Evolutionary conservation across 148 eudicot genomes (phyloP).

Genomic region (Amaranthus palmeri): DNA sequence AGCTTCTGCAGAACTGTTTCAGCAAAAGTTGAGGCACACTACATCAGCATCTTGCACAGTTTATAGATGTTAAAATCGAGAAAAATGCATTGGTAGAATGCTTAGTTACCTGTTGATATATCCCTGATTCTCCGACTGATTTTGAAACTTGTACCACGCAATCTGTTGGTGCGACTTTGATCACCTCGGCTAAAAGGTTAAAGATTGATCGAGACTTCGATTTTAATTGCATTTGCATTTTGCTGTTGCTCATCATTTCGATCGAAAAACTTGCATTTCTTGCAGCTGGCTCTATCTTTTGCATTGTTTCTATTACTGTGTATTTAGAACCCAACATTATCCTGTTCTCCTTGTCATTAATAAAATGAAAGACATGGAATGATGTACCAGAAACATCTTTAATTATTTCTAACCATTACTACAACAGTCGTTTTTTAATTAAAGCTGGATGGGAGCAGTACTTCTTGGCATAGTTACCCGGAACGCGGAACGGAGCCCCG

Average conservation of each 20-base stretch:
- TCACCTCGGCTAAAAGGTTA: conserved; percentile 49
- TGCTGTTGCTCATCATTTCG: conserved; percentile 43
- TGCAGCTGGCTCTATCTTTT: conserved; percentile 57
- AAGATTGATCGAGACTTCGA: conserved; percentile 39
- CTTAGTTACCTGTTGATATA: conserved; percentile 39
- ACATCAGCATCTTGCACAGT: conserved; percentile 6
- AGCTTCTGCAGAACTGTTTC: conserved; percentile 51
- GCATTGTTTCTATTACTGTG: conserved; percentile 36
- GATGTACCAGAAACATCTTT: too few relatives aligned
- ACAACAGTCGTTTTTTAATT: too few relatives aligned
- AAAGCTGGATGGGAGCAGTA: too few relatives aligned
- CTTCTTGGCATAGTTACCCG: too few relatives aligned
- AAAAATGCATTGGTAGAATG: neutral
- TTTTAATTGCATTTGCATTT: conserved; percentile 35
- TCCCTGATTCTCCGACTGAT: conserved; percentile 32
- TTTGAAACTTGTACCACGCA: conserved; percentile 51
- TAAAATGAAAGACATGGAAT: too few relatives aligned
- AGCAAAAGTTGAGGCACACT: neutral
- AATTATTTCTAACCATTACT: too few relatives aligned
- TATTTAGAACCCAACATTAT: conserved; percentile 46
- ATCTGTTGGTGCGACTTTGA: conserved; percentile 51
- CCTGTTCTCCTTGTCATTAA: conserved; percentile 35
- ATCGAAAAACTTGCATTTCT: conserved; percentile 36
- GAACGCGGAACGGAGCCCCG: too few relatives aligned
- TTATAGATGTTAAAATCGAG: neutral